Conservation (phyloP, 352 stramenopile species). For the Elongisporangium prolatum region DNA sequence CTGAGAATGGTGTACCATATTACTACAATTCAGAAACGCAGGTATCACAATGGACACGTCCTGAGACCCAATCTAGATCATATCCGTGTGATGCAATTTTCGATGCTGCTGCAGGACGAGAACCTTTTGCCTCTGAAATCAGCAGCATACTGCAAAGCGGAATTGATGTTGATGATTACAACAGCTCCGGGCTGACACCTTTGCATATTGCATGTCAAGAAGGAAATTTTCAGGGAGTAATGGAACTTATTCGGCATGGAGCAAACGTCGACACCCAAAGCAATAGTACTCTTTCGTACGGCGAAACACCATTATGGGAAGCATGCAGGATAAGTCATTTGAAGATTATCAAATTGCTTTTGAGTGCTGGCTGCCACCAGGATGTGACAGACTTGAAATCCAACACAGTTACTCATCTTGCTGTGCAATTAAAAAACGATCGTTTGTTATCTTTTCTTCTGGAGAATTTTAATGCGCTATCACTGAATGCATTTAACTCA, state of each 20-base stretch:
- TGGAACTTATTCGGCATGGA: constrained; percentile 45
- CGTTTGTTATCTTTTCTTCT: constrained; percentile 76
- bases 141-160: constrained; percentile 29
- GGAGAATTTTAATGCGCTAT: constrained; percentile 37
- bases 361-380: constrained; percentile 51
- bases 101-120: constrained; percentile 14
- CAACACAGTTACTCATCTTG: constrained; percentile 85
- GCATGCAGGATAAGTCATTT: constrained; percentile 37
- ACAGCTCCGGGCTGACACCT: constrained; percentile 28
- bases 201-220: constrained; percentile 50
- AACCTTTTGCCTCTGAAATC: constrained; percentile 19
- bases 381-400: constrained; percentile 72
- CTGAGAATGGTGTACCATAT: constrained; percentile 52
- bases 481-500: constrained; percentile 87
- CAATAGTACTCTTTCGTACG: constrained; percentile 7
- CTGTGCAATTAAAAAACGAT: constrained; percentile 75
- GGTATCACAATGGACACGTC: constrained; percentile 57
- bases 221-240: constrained; percentile 31
- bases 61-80: constrained; percentile 7
- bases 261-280: constrained; percentile 23
- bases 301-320: constrained; percentile 35
- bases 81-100: constrained; percentile 19
- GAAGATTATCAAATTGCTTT: constrained; percentile 37
- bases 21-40: constrained; percentile 66
- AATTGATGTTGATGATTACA: constrained; percentile 28